Evolutionary conservation across 768 basidiomycete genomes (phyloP).

Genomic region (Gyrodon lividus): DNA sequence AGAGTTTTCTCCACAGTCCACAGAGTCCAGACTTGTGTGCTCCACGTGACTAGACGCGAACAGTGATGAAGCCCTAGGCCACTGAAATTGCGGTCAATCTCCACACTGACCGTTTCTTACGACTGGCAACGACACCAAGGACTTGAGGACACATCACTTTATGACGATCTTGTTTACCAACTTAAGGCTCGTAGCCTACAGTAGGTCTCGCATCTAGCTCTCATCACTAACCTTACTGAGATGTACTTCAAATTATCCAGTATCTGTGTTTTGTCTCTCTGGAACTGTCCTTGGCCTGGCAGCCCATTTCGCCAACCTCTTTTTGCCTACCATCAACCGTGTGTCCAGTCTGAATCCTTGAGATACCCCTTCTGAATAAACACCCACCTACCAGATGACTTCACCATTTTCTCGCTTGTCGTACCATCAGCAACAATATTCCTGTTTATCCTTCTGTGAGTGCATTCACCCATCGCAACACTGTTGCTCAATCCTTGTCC

Average conservation of each 20-base stretch:
- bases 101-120: conserved; percentile 7
- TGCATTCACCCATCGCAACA: not conserved
- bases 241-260: conserved; percentile 32
- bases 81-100: not conserved
- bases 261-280: conserved; percentile 37
- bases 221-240: conserved; percentile 1
- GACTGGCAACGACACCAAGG: conserved; percentile 3
- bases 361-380: not conserved
- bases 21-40: not conserved
- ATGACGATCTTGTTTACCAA: conserved; percentile 47
- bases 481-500: conserved; percentile 5
- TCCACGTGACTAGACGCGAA: not conserved
- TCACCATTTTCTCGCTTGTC: conserved; percentile 66
- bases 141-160: conserved; percentile 1
- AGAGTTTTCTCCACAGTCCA: no score
- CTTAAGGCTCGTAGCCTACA: conserved; percentile 50
- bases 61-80: not conserved
- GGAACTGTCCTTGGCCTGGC: conserved; percentile 65
- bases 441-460: conserved; percentile 57
- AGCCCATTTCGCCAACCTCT: conserved; percentile 63
- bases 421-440: conserved; percentile 67
- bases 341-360: conserved; percentile 23
- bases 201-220: conserved; percentile 31
- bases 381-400: conserved; percentile 49
- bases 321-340: conserved; percentile 68